Percentiles rank a stretch among this genome's conserved stretches.
Evolutionary conservation across 441 rosid species (phyloP).

Genomic region (Populus hybrid): DNA sequence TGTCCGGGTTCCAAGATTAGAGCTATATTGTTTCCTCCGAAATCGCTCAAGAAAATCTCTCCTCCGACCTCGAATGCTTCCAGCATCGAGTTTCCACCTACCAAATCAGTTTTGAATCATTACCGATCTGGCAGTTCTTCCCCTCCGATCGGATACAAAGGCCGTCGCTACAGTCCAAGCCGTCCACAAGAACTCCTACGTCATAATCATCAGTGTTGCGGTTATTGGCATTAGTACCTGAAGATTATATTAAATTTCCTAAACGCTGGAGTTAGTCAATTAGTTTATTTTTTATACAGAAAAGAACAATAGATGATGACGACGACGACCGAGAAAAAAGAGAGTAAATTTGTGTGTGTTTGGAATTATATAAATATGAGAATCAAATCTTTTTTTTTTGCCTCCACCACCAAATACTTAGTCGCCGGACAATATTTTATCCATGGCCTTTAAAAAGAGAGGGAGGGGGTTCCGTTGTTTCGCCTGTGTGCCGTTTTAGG

Average conservation of each 20-base stretch:
- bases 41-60: slow-evolving; percentile 41
- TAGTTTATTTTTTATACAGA: background rate
- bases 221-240: slow-evolving; percentile 20
- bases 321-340: background rate
- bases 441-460: background rate
- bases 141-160: slow-evolving; percentile 22
- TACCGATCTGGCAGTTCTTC: slow-evolving; percentile 19
- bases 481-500: background rate
- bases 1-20: slow-evolving; percentile 46
- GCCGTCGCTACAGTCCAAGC: slow-evolving; percentile 21
- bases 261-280: no score
- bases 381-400: no score
- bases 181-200: slow-evolving; percentile 20
- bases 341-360: background rate
- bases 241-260: background rate
- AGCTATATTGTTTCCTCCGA: slow-evolving; percentile 56
- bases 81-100: slow-evolving; percentile 32
- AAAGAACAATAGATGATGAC: background rate
- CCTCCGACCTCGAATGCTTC: slow-evolving; percentile 33
- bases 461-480: background rate
- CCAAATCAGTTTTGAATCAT: slow-evolving; percentile 15
- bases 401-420: background rate
- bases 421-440: background rate
- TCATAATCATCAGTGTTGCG: slow-evolving; percentile 14
- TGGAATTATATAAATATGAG: background rate